Evolutionary conservation across 2,329 filamentous ascomycete species (phyloP), one percentile per base, ranked within the genome.

Genomic region (Trichoderma sp.): DNA sequence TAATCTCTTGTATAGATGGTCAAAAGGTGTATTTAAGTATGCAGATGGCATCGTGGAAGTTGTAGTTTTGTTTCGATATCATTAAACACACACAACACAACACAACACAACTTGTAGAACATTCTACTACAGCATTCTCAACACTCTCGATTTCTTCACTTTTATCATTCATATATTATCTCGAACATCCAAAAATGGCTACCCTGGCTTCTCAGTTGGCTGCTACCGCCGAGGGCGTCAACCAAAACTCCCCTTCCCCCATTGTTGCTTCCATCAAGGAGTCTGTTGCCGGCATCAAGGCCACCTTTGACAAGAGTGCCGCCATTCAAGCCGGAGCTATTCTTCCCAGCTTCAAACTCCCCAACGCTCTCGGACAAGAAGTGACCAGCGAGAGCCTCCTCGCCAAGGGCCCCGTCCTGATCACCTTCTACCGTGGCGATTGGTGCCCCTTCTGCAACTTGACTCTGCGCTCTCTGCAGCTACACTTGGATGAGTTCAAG

Each of bases 361-460:
- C 50, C 25, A 56, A 64, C 27, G 61, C 61, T 25, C 48, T 56
- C 15, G 61, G 61, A 25, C 13, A 64, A 6, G 50, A 54, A 8
- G 50, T 64, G 17, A 45, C 50, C 3, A 42, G 48, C n/a, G 50
- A 64, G 3, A 34, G 27, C n/a, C 61, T 64, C 27, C 35, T 64
- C 1, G 61, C 61, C 61, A 64, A 64, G 13, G 61, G 61, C 27
- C 50, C 48, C 10, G 10, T 64, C 29, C 50, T 64, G 10, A 64
- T 64, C 15, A 54, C 61, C n/a, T 56, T 64, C 15, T 64, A 64
- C 15, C 50, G 61, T 17, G 61, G 61, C 10, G 50, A 64, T 8
- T 64, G 61, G 61, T 64, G 61, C 27, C 61, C 61, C 2, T 64
- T 45, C 29, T 64, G 61, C 61, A 64, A 56, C 5, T 19, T 64